Conservation (phyloP, 2,329 filamentous ascomycete species). For the Xylariaceae sp. region DNA sequence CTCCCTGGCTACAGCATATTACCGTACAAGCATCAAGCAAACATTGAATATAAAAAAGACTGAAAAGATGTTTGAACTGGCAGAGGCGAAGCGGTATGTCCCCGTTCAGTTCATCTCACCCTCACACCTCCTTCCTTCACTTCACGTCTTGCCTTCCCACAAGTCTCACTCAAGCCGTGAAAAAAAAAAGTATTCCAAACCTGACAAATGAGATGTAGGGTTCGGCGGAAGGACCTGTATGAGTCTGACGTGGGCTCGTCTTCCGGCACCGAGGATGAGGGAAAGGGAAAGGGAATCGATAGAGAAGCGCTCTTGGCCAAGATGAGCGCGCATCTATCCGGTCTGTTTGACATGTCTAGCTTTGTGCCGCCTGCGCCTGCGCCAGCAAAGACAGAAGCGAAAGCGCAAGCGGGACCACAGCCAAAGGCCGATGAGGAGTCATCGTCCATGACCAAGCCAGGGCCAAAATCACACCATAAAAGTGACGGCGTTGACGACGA, state of each 20-base stretch:
- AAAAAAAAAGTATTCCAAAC: neutral
- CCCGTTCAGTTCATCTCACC: neutral
- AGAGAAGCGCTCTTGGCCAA: constrained; percentile 37
- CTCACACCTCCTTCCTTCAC: constrained; percentile 12
- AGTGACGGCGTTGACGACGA: neutral
- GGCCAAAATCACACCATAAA: neutral
- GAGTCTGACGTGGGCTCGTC: constrained; percentile 25
- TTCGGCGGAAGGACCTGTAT: constrained; percentile 51
- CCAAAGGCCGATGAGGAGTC: too few relatives aligned
- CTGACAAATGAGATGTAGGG: constrained; percentile 31
- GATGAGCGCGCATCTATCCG: constrained; percentile 45
- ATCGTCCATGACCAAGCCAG: neutral
- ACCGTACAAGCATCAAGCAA: too few relatives aligned
- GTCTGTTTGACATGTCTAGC: constrained; percentile 39
- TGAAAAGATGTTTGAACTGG: constrained; percentile 52
- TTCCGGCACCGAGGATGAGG: constrained; percentile 25
- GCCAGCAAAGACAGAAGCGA: too few relatives aligned
- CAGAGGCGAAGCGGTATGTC: constrained; percentile 47
- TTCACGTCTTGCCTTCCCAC: too few relatives aligned
- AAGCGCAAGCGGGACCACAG: too few relatives aligned
- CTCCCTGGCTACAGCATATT: too few relatives aligned
- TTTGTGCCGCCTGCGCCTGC: too few relatives aligned
- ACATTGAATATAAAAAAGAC: too few relatives aligned
- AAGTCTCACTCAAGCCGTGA: too few relatives aligned
- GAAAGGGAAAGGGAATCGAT: constrained; percentile 26